Evolutionary conservation across 345 rosid genomes (phyloP), one percentile per base, ranked within the genome.

Genomic region (Eucalyptus albens): DNA sequence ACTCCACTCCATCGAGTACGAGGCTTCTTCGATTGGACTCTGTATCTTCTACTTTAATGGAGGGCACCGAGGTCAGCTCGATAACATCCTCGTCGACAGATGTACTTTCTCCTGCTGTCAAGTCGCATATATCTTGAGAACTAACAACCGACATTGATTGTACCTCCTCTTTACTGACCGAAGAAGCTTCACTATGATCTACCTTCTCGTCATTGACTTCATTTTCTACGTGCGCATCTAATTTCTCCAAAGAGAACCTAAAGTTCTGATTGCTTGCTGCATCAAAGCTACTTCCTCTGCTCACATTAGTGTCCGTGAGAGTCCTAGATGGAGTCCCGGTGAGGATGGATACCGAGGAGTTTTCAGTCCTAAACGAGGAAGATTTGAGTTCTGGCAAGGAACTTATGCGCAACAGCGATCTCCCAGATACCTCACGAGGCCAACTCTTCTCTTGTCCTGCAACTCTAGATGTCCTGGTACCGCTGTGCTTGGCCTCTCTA

Each of bases 341-440:
- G 86, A 93, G 50, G 40, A 91, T 87, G 9, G 92, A 90, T 44
- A 90, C 92, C 53, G 92, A 56, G 67, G 89, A 87, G 26, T 86
- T 93, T 29, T 91, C 93, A 42, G 82, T 33, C 16, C 51, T 87
- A 82, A 88, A 87, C 69, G 50, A 56, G 45, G 88, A 91, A 87
- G 91, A 93, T 86, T 91, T 90, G 67, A 97, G 92, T 56, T 97
- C 95, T 69, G 98, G 98, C 69, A 87, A 95, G 12, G 98, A 97
- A 83, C 91, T 90, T 87, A 96, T 92, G 90, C 98, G 94, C 91
- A 91, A 92, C 89, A 96, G 92, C 86, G 88, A 40, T 86, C 92
- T 95, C 40, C 90, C 81, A 60, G 88, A 82, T 49, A 44, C 88
- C 86, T 49, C 87, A 45, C 49, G 51, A 89, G 90, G 89, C 82